Conservation (phyloP, 345 rosid genomes). For the Gossypium anomalum region DNA sequence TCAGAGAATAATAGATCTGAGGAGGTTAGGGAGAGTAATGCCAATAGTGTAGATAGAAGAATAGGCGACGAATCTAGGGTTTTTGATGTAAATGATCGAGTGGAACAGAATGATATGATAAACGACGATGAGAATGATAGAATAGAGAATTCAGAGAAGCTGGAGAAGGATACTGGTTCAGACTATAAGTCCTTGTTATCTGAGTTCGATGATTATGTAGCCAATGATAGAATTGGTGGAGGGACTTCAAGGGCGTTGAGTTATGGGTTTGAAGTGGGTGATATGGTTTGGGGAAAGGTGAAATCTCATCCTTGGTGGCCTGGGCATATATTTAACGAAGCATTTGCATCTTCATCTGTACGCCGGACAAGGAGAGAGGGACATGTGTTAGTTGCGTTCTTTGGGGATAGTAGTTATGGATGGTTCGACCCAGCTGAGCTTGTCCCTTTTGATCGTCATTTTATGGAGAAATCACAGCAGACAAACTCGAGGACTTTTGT, state of each 20-base stretch:
- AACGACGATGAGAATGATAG: conserved; percentile 21
- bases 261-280: conserved; percentile 86
- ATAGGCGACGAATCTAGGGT: conserved; percentile 23
- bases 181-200: conserved; percentile 59
- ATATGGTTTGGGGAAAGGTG: conserved; percentile 99
- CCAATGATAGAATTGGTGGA: conserved; percentile 62
- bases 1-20: conserved; percentile 29
- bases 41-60: conserved; percentile 17
- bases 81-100: conserved; percentile 26
- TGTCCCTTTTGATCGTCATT: conserved; percentile 64
- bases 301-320: conserved; percentile 99
- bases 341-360: conserved; percentile 74
- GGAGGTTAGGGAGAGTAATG: conserved; percentile 21
- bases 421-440: conserved; percentile 99
- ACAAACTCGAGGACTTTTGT: conserved; percentile 58
- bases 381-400: conserved; percentile 87
- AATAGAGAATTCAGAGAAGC: conserved; percentile 16
- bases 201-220: conserved; percentile 88
- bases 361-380: conserved; percentile 80
- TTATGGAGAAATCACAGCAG: conserved; percentile 69
- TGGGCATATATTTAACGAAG: conserved; percentile 91
- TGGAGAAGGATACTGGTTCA: conserved; percentile 12
- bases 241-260: conserved; percentile 71
- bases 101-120: conserved; percentile 27
- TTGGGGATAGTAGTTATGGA: conserved; percentile 97